Conservation (phyloP, 2,329 filamentous ascomycete species). For the Trichoderma harzianum region DNA sequence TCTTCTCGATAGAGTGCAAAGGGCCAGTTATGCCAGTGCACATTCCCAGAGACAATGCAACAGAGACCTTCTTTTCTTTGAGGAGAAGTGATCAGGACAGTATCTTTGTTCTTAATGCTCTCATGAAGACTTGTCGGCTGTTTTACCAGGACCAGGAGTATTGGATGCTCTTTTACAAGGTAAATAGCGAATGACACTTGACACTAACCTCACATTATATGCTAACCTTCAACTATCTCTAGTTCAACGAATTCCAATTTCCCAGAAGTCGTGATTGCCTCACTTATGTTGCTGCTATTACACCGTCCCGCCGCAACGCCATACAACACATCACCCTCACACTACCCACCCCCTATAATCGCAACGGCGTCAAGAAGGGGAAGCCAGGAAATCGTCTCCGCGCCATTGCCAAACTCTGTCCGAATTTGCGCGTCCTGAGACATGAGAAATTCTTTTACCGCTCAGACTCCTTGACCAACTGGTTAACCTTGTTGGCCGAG, state of each 20-base stretch:
- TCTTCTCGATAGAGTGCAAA: background rate
- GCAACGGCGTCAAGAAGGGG: background rate
- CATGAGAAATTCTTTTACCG: background rate
- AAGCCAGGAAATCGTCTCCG: background rate
- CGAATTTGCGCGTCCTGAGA: background rate
- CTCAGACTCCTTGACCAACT: background rate
- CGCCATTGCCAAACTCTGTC: background rate
- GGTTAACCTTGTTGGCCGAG: accelerated
- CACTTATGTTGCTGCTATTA: background rate
- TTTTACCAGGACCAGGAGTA: background rate
- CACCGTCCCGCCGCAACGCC: background rate
- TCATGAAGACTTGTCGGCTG: background rate
- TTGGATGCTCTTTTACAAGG: background rate
- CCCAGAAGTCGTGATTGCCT: background rate
- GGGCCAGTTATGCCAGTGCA: background rate
- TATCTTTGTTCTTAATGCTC: background rate
- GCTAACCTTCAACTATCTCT: background rate
- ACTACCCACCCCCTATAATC: background rate
- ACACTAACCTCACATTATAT: no score
- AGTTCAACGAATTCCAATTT: background rate
- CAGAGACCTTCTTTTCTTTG: background rate
- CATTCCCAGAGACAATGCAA: background rate
- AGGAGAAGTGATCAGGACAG: no score
- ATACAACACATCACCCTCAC: background rate
- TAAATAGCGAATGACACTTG: no score